A percentile compares a stretch with the other conserved stretches of the same genome.
Evolutionary conservation across 2,329 filamentous ascomycete species (phyloP).

Genomic region (Ophiosphaerella herpotricha): DNA sequence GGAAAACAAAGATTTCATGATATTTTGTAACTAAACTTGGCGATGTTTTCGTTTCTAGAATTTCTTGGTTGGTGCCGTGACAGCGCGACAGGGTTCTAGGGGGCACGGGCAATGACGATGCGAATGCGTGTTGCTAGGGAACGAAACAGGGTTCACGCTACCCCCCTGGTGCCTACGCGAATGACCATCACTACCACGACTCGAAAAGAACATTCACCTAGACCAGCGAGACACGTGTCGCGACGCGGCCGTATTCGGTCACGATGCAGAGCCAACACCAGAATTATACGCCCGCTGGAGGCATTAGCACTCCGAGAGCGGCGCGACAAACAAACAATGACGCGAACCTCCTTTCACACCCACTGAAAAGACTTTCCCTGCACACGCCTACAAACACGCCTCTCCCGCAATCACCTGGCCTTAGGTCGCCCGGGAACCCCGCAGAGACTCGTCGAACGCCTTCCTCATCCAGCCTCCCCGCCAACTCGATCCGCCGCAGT

Average conservation of each 20-base stretch:
- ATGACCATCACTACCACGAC: conserved; percentile 16
- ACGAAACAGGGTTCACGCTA: not conserved
- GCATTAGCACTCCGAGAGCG: conserved; percentile 13
- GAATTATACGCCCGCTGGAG: conserved; percentile 10
- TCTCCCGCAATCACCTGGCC: conserved; percentile 36
- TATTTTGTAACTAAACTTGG: no score
- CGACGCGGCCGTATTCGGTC: conserved; percentile 27
- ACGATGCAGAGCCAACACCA: conserved; percentile 32
- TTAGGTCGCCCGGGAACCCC: conserved; percentile 28
- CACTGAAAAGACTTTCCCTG: conserved; percentile 46
- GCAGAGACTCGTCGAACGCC: conserved; percentile 25
- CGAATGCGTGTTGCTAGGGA: conserved; percentile 7
- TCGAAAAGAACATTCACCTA: conserved; percentile 2
- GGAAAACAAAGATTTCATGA: no score
- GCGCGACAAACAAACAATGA: conserved; percentile 44
- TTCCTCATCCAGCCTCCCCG: conserved; percentile 34
- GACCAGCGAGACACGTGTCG: conserved; percentile 26
- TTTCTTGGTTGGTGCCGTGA: no score
- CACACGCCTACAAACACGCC: conserved; percentile 37
- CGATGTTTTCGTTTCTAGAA: no score
- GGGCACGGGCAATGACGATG: conserved; percentile 19
- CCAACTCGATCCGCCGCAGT: conserved; percentile 48
- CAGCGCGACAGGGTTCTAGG: conserved; percentile 2
- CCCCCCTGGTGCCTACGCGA: conserved; percentile 1
- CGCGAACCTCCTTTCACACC: conserved; percentile 36